phyloP scores from a whole-genome alignment of 768 basidiomycete genomes.

The Tulasnella sp. region DNA sequence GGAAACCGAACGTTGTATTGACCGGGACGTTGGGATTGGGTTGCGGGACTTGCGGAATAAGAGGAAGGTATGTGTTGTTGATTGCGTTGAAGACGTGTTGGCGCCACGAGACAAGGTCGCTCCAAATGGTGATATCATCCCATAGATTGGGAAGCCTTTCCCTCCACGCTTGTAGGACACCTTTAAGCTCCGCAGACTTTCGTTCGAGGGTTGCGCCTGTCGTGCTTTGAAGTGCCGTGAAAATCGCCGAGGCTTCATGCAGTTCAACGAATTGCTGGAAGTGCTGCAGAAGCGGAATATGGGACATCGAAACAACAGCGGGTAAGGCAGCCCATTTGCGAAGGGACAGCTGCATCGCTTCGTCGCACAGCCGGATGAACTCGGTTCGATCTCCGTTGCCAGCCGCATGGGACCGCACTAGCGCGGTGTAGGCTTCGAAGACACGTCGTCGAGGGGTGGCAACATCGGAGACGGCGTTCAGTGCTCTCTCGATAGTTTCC shows the following conservation, averaged over 20 bases:
- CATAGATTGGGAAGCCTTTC: constrained; percentile 93
- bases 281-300: constrained; percentile 92
- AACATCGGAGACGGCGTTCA: constrained; percentile 78
- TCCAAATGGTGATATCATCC: constrained; percentile 99
- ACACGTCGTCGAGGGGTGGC: constrained; percentile 94
- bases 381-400: constrained; percentile 76
- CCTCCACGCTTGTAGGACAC: constrained; percentile 95
- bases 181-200: constrained; percentile 93
- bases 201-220: constrained; percentile 89
- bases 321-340: constrained; percentile 96
- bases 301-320: constrained; percentile 82
- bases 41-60: constrained; percentile 56
- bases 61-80: constrained; percentile 93
- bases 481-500: constrained; percentile 74
- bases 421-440: constrained; percentile 92
- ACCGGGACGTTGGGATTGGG: constrained; percentile 43
- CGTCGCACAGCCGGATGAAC: constrained; percentile 87
- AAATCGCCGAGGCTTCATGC: constrained; percentile 93
- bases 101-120: constrained; percentile 97
- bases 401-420: constrained; percentile 72
- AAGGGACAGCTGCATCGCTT: constrained; percentile 94
- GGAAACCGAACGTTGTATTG: constrained; percentile 84
- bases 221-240: constrained; percentile 84
- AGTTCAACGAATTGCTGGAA: constrained; percentile 99
- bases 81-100: constrained; percentile 98